Evolutionary conservation across 163 green algal species (phyloP).

Genomic region (Smithsoniella earleae): DNA sequence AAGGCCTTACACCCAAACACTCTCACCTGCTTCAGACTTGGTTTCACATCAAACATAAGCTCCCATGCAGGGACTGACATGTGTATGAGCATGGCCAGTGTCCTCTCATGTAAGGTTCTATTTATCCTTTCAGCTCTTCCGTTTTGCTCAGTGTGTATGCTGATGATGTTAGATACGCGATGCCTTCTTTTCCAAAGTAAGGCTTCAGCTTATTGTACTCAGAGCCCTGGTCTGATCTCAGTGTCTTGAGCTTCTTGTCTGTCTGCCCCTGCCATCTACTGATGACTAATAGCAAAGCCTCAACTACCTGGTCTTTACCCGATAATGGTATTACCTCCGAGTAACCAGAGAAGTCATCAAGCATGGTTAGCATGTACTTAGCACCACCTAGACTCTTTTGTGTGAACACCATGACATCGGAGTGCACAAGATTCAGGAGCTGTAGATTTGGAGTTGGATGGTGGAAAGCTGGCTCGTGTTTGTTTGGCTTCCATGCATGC

Average conservation of each 20-base stretch:
- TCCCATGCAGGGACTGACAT: conserved; percentile 29
- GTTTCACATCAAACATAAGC: conserved; percentile 31
- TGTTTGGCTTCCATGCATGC: not conserved
- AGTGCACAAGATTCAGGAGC: conserved; percentile 35
- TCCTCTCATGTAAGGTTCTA: conserved; percentile 35
- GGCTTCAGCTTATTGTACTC: conserved; percentile 34
- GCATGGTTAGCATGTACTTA: conserved; percentile 35
- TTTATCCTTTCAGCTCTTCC: conserved; percentile 40
- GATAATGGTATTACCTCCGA: conserved; percentile 1
- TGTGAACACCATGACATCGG: conserved; percentile 34
- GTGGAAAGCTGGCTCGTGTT: not conserved
- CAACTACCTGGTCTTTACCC: conserved; percentile 28
- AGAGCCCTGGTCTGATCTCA: conserved; percentile 38
- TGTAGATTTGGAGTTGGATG: not conserved
- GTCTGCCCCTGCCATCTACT: conserved; percentile 28
- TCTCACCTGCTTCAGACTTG: conserved; percentile 31
- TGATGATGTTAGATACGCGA: conserved; percentile 32
- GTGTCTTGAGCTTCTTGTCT: not conserved
- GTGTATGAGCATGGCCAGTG: conserved; percentile 31
- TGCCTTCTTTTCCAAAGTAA: conserved; percentile 34
- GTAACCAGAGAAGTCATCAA: conserved; percentile 39
- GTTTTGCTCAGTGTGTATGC: conserved; percentile 45
- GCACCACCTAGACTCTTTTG: conserved; percentile 14
- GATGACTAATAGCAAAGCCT: not conserved
- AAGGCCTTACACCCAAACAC: conserved; percentile 36